phyloP scores from a whole-genome alignment of 2,329 filamentous ascomycete species.

The Scleromitrula shiraiana region DNA sequence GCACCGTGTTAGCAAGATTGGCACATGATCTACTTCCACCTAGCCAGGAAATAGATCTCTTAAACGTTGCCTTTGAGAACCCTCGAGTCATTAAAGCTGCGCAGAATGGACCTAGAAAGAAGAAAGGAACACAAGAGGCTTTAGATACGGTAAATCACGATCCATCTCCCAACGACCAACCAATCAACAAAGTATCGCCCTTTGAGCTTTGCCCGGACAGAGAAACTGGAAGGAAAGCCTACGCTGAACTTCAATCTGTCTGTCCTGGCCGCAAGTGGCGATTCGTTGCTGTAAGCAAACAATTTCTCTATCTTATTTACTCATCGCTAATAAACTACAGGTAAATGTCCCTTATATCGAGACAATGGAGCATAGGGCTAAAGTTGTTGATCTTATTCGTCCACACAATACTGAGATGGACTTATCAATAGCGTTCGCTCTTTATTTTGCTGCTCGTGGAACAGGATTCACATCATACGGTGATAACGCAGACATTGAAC shows the following conservation, averaged over 20 bases:
- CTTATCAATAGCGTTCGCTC: slow-evolving; percentile 80
- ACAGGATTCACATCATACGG: slow-evolving; percentile 30
- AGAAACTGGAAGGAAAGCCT: slow-evolving; percentile 72
- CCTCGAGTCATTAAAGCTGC: slow-evolving; percentile 60
- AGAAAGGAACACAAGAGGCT: slow-evolving; percentile 10
- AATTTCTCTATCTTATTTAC: slow-evolving; percentile 3
- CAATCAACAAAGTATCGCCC: slow-evolving; percentile 26
- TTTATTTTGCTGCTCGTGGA: slow-evolving; percentile 94
- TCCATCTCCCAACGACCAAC: too few species aligned
- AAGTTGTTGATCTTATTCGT: slow-evolving; percentile 70
- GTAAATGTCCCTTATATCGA: slow-evolving; percentile 78
- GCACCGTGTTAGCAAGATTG: slow-evolving; percentile 76
- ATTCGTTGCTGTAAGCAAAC: slow-evolving; percentile 60
- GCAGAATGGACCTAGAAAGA: slow-evolving; percentile 30
- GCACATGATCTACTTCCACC: slow-evolving; percentile 66
- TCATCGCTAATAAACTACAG: slow-evolving; percentile 30
- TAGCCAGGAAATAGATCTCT: slow-evolving; percentile 67
- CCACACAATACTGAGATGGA: slow-evolving; percentile 99
- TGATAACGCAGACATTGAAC: slow-evolving; percentile 8
- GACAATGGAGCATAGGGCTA: slow-evolving; percentile 57
- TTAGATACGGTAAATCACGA: too few species aligned
- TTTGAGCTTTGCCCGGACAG: slow-evolving; percentile 89
- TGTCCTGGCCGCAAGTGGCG: slow-evolving; percentile 70
- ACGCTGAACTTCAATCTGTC: slow-evolving; percentile 59
- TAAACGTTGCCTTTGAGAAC: slow-evolving; percentile 97